Evolutionary conservation across 108 stramenopile species (phyloP).

Genomic region (Ochromonas danica): DNA sequence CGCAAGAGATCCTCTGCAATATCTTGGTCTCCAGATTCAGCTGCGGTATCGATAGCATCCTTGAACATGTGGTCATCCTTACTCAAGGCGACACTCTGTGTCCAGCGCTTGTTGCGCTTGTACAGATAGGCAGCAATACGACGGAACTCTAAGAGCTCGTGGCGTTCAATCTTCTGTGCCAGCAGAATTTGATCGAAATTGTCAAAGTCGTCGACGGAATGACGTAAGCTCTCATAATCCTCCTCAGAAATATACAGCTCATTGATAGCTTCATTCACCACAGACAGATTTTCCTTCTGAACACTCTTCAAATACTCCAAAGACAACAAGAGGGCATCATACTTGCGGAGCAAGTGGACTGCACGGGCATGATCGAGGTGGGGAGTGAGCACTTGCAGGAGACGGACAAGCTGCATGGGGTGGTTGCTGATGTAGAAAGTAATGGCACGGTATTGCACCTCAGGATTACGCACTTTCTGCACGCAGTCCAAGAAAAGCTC

Average conservation of each 20-base stretch:
- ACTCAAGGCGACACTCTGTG: conserved; percentile 86
- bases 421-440: conserved; percentile 84
- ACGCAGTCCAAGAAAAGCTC: conserved; percentile 94
- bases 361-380: conserved; percentile 92
- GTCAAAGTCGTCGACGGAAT: conserved; percentile 95
- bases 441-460: conserved; percentile 97
- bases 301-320: conserved; percentile 90
- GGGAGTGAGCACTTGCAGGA: conserved; percentile 90
- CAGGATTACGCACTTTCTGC: conserved; percentile 91
- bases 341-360: conserved; percentile 88
- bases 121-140: conserved; percentile 98
- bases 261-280: conserved; percentile 98
- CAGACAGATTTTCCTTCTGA: conserved; percentile 89
- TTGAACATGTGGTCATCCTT: conserved; percentile 99
- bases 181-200: conserved; percentile 98
- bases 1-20: conserved; percentile 90
- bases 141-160: conserved; percentile 98
- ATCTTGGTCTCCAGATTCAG: conserved; percentile 81
- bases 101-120: conserved; percentile 94
- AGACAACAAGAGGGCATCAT: conserved; percentile 88
- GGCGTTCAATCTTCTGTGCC: conserved; percentile 89
- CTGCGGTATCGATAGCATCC: conserved; percentile 98
- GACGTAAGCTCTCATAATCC: conserved; percentile 89
- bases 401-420: conserved; percentile 80
- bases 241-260: conserved; percentile 96